phyloP scores from a whole-genome alignment of 176 grass and related monocot genomes.

The Lolium rigidum region DNA sequence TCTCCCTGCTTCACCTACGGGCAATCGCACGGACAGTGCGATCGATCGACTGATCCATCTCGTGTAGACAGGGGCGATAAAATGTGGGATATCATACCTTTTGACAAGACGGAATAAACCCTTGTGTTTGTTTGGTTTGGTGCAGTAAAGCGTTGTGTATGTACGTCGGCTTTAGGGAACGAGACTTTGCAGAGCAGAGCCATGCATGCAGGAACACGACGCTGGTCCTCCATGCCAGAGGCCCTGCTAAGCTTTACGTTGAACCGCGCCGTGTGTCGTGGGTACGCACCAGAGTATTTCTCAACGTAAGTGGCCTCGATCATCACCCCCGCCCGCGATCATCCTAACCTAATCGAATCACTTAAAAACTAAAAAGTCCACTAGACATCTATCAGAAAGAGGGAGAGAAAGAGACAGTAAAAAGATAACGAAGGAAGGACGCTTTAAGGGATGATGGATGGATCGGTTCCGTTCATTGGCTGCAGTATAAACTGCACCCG shows the following conservation, averaged over 20 bases:
- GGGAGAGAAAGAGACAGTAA: neutral
- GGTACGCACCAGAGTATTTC: too few relatives aligned
- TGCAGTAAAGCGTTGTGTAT: neutral
- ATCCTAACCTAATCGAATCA: neutral
- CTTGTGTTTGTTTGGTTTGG: neutral
- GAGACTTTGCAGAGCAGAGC: neutral
- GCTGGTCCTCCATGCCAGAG: too few relatives aligned
- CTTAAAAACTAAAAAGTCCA: conserved; percentile 2
- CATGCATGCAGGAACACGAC: too few relatives aligned
- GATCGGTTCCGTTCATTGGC: conserved; percentile 23
- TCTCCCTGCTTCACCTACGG: neutral
- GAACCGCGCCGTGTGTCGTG: too few relatives aligned
- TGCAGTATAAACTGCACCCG: conserved; percentile 17
- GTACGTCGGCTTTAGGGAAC: neutral
- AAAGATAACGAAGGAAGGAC: neutral
- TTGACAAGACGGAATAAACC: too few relatives aligned
- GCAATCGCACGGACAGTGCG: neutral
- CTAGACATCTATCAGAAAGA: neutral
- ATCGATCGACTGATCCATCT: neutral
- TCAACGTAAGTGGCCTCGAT: neutral
- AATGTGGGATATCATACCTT: neutral
- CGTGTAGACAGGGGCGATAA: neutral
- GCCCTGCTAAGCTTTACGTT: too few relatives aligned
- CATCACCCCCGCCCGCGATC: neutral
- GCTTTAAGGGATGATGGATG: neutral